A percentile compares a stretch with the other conserved stretches of the same genome.
Conservation (phyloP, 371 early-diverging fungal species). For the Blakeslea trispora region DNA sequence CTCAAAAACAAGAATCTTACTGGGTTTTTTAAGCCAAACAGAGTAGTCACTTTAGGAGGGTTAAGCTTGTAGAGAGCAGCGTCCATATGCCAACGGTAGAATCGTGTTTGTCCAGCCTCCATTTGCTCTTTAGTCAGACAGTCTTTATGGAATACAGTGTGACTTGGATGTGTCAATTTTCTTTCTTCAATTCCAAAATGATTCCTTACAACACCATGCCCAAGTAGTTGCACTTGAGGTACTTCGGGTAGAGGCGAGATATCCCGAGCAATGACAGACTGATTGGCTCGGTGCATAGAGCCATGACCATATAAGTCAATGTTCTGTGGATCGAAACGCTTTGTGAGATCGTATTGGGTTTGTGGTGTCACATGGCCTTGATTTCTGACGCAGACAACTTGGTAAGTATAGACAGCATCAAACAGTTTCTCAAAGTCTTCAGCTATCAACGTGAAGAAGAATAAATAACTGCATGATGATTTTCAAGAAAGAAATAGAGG, state of each 20-base stretch:
- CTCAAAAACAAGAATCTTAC: constrained; percentile 24
- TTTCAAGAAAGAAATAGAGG: too few species aligned
- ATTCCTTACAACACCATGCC: constrained; percentile 43
- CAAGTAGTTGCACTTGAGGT: constrained; percentile 51
- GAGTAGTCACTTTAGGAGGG: constrained; percentile 49
- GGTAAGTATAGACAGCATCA: constrained; percentile 49
- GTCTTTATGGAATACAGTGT: constrained; percentile 42
- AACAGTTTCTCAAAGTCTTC: constrained; percentile 45
- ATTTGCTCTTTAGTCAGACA: constrained; percentile 41
- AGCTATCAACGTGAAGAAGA: constrained; percentile 19
- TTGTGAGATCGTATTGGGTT: constrained; percentile 46
- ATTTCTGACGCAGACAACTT: constrained; percentile 46
- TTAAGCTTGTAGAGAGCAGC: constrained; percentile 51
- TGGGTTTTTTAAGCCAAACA: constrained; percentile 51
- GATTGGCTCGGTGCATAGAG: constrained; percentile 37
- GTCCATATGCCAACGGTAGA: constrained; percentile 59
- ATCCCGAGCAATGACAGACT: constrained; percentile 50
- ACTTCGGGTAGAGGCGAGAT: constrained; percentile 45
- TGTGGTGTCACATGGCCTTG: constrained; percentile 44
- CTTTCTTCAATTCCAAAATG: constrained; percentile 49
- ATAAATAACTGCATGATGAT: neutral
- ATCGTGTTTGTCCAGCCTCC: constrained; percentile 45
- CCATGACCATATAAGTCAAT: constrained; percentile 53
- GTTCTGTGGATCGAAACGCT: constrained; percentile 47
- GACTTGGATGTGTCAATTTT: constrained; percentile 45